Evolutionary conservation across 108 stramenopile genomes (phyloP).

Genomic region (Skeletonema potamos): DNA sequence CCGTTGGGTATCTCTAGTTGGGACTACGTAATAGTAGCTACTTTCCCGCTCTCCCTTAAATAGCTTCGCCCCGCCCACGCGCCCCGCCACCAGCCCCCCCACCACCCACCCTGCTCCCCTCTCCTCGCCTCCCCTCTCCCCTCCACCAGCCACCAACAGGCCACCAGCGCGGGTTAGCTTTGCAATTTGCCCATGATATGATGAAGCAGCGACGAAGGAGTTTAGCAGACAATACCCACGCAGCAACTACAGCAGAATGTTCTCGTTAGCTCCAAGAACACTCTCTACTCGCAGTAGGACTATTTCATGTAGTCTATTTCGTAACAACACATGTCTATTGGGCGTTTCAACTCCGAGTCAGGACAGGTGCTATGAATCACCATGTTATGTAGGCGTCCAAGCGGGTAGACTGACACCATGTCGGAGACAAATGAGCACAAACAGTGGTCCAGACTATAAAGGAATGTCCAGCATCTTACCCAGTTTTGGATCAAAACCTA

Average conservation of each 20-base stretch:
- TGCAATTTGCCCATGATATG: no score
- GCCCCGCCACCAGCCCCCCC: no score
- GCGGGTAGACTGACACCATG: background rate
- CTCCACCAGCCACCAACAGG: no score
- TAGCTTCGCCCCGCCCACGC: no score
- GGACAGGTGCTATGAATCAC: background rate
- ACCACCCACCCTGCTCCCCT: no score
- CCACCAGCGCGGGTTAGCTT: no score
- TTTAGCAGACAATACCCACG: background rate
- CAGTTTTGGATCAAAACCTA: conserved; percentile 25
- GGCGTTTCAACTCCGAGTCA: background rate
- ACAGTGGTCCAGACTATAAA: background rate
- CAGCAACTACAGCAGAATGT: background rate
- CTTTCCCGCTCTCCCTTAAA: no score
- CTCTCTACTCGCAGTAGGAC: background rate
- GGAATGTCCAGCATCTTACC: conserved; percentile 3
- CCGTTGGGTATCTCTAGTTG: no score
- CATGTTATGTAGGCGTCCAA: background rate
- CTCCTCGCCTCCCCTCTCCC: no score
- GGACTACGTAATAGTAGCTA: no score
- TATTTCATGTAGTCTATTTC: background rate
- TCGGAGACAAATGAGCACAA: conserved; percentile 25
- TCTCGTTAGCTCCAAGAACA: background rate
- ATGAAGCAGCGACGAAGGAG: no score
- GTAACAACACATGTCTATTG: conserved; percentile 1